Evolutionary conservation across 768 basidiomycete genomes (phyloP), one percentile per base, ranked within the genome.

Genomic region (Tricholoma hemisulphureum): DNA sequence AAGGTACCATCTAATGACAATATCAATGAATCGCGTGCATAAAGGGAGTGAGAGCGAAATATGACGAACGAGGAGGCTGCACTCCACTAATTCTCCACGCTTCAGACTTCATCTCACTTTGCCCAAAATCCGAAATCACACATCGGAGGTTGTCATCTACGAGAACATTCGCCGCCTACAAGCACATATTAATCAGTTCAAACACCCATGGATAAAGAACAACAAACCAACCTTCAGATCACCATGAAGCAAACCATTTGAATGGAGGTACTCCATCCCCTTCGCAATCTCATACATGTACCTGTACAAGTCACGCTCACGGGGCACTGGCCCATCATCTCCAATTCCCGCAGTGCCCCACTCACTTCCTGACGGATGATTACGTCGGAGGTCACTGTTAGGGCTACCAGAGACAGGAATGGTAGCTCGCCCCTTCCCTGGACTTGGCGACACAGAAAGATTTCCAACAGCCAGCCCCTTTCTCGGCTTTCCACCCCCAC

Each of bases 221-320:
- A 46, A 20, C 29, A 28, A 43, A 10, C 65, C 75, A 53, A 87
- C 90, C 79, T 92, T 93, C 51, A 94, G 76, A 71, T 93, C 89
- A 1, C 91, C 91, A 66, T 95, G 92, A 59, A 91, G 65, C 3
- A 93, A 81, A 2, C 81, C 85, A 58, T 80, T 72, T 6, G 69
- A 65, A 69, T 95, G 92, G 59, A 95, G 69, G 68, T 93, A 93
- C 53, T 83, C 80, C 91, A 95, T 91, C 8, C 91, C 92, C 63
- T 82, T 80, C 11, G 89, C 85, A 61, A 93, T 83, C 70, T 93
- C 87, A 57, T 85, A 77, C 67, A 93, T 82, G 71, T 84, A 85
- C 62, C 79, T 76, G 64, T 86, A 74, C 35, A 81, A 67, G 60
- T 87, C 83, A 14, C 72, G 71, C 34, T 75, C 72, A 43, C 75